Conservation (phyloP, 1,139 yeast genomes). For the Magnusiomyces sp. region DNA sequence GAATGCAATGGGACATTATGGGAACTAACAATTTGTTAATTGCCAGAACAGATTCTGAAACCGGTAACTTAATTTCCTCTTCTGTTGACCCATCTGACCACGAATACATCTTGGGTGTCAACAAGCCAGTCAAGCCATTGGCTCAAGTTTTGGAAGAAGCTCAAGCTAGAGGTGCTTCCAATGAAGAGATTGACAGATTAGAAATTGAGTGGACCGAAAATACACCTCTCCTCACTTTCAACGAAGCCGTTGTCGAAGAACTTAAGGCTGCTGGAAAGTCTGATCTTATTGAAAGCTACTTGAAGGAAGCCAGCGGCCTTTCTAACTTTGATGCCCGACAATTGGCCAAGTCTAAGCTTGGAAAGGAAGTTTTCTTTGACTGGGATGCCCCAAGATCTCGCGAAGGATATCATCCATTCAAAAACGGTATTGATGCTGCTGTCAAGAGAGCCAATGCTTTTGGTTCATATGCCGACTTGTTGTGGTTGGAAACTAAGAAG, state of each 20-base stretch:
- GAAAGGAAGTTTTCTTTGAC: conserved; percentile 37
- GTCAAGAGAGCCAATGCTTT: conserved; percentile 44
- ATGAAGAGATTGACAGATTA: conserved; percentile 31
- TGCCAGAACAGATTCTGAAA: conserved; percentile 56
- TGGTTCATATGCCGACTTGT: conserved; percentile 49
- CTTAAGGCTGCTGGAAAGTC: conserved; percentile 29
- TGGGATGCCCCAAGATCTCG: conserved; percentile 54
- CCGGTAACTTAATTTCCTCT: conserved; percentile 46
- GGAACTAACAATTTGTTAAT: conserved; percentile 49
- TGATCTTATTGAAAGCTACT: conserved; percentile 29
- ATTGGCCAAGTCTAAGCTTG: conserved; percentile 29
- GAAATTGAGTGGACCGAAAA: conserved; percentile 41
- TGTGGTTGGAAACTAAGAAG: conserved; percentile 53
- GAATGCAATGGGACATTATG: conserved; percentile 60
- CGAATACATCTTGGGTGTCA: conserved; percentile 43
- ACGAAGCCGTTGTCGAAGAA: conserved; percentile 38
- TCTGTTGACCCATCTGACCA: conserved; percentile 51
- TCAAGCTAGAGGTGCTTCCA: conserved; percentile 34
- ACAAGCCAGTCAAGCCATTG: conserved; percentile 37
- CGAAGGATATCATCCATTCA: conserved; percentile 47
- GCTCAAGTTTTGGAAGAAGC: conserved; percentile 41
- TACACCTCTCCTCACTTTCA: conserved; percentile 40
- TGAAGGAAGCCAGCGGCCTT: conserved; percentile 25
- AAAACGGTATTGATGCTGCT: conserved; percentile 46
- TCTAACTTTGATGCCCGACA: conserved; percentile 32